Evolutionary conservation across 2,329 filamentous ascomycete species (phyloP), one percentile per base, ranked within the genome.

Genomic region (Grosmannia serpens): DNA sequence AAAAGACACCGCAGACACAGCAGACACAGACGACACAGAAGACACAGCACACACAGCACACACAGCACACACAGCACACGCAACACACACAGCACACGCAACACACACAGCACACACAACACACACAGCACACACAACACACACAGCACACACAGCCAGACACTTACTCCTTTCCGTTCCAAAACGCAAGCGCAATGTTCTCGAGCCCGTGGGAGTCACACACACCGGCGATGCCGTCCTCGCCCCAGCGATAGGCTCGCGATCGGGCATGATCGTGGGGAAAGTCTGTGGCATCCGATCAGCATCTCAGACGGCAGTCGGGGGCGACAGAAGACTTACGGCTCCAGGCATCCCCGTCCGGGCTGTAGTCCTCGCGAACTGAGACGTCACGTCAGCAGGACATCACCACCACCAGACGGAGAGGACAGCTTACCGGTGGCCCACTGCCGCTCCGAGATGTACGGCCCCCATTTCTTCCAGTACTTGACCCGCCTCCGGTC

Each of bases 401-500:
- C 26, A 17, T 17, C n/a, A 15, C 24, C 4, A 13, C 31, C 10
- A 2, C 15, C 24, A 35, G n/a, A 22, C 3, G 41, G 17, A n/a
- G 1, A 55, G 61, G 2, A 31, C 13, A 59, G 67, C 82, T 70
- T 75, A 88, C 89, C 91, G 65, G 91, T 96, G 59, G 91, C 91
- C 92, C 92, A 96, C 77, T 96, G 91, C 69, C 91, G 81, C 77
- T 97, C 92, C 58, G 91, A 85, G 66, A 95, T 86, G 69, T 96
- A 97, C 27, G 91, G 87, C 58, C 92, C 92, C 91, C 91, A 96
- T 84, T 87, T 90, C 83, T 97, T 97, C 92, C 92, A 97, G 77
- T 97, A 97, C 72, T 89, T 92, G 64, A 75, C 82, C 63, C 86
- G 86, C 64, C 92, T 83, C 60, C 85, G 83, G 73, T 97, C 92